Evolutionary conservation across 2,329 filamentous ascomycete species (phyloP), one percentile per base, ranked within the genome.

Genomic region (Cyphellophora europaea): DNA sequence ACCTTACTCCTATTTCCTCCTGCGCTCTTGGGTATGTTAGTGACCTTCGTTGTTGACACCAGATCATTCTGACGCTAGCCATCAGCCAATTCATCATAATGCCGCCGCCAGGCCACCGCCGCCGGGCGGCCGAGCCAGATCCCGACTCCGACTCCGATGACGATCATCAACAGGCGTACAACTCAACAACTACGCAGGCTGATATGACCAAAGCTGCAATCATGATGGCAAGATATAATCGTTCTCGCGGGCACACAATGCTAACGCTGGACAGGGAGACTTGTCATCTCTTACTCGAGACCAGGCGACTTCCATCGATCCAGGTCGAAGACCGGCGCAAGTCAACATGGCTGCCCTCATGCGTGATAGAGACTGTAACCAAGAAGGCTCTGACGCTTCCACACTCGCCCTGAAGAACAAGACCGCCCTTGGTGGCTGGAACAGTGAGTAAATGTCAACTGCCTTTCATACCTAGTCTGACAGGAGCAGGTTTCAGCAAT

Each of bases 271-370:
- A 19, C 23, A 62, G 59, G 52, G 47, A 5, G 59, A 63, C 41
- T 38, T 63, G n/a, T n/a, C n/a, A n/a, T n/a, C n/a, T n/a, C n/a
- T n/a, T n/a, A 53, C 56, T 21, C 52, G 59, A 10, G 56, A 62
- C 31, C 38, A 49, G 27, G 52, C 63, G 18, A 58, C 56, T 6
- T 59, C 57, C 5, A 36, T 33, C 3, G 57, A 59, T 30, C 34
- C 18, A 16, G 44, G 27, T 38, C 32, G 13, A 35, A 40, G 15
- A 41, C 36, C 11, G 38, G 41, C 13, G 23, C 29, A 6, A 35
- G 37, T 13, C 27, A 48, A 15, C 35, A 34, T 10, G 18, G 52
- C 6, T 34, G 49, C 34, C 45, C 51, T 62, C 12, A 55, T 59
- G 32, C 44, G 48, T 5, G 32, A 14, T 11, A 45, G 57, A 11